Conservation (phyloP, 306 rosid genomes). For the Rosa lucieae region DNA sequence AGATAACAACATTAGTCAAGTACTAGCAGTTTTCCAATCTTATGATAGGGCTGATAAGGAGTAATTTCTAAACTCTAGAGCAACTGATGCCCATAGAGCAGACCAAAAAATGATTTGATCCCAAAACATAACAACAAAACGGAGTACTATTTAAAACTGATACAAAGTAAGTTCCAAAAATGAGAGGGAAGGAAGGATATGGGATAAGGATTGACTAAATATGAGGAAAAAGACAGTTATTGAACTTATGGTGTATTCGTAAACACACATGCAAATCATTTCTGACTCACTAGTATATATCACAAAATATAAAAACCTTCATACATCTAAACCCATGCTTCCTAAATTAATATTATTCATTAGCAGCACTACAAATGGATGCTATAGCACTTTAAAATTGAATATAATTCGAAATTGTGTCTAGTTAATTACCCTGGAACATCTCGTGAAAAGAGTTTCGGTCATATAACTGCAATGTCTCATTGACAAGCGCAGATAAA, state of each 20-base stretch:
- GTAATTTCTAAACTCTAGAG: not conserved
- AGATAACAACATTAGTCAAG: not conserved
- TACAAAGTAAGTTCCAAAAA: not conserved
- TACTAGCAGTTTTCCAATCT: not conserved
- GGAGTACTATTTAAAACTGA: not conserved
- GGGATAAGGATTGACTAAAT: not conserved
- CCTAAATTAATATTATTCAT: not conserved
- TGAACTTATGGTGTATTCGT: not conserved
- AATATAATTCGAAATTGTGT: not conserved
- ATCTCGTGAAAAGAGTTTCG: slow-evolving; percentile 36
- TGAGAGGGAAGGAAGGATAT: not conserved
- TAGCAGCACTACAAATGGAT: not conserved
- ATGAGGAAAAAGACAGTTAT: not conserved
- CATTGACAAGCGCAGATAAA: slow-evolving; percentile 49
- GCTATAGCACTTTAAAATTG: not conserved
- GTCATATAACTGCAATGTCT: slow-evolving; percentile 41
- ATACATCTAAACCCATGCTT: not conserved
- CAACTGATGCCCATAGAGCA: not conserved
- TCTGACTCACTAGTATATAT: not conserved
- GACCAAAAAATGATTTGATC: not conserved
- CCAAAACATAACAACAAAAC: not conserved
- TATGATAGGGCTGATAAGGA: not conserved
- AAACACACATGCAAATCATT: not conserved
- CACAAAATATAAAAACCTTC: not conserved
- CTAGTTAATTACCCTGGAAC: slow-evolving; percentile 60